phyloP scores from a whole-genome alignment of 169 alveolate species.

The Ichthyophthirius multifiliis region DNA sequence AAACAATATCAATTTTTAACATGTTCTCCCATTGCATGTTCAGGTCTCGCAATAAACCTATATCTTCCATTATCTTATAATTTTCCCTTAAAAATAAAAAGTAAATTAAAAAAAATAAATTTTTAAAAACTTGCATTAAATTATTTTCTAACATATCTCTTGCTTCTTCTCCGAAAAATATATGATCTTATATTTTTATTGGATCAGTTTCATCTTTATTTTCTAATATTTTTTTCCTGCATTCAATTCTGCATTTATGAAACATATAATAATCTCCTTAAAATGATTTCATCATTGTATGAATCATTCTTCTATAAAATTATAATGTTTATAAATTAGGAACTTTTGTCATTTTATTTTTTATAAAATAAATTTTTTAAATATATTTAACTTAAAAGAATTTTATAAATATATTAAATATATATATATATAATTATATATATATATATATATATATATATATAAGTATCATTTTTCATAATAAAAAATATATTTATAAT shows the following conservation, averaged over 20 bases:
- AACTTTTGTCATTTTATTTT: background rate
- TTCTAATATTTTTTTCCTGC: constrained; percentile 45
- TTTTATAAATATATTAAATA: too few relatives aligned
- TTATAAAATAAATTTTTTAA: too few relatives aligned
- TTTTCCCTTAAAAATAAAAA: constrained; percentile 23
- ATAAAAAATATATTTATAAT: too few relatives aligned
- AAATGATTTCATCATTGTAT: constrained; percentile 63
- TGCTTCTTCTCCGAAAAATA: constrained; percentile 52
- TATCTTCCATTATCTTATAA: constrained; percentile 53
- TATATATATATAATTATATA: too few relatives aligned
- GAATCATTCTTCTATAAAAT: constrained; percentile 58
- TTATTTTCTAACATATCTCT: constrained; percentile 35
- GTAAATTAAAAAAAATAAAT: background rate
- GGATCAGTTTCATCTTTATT: constrained; percentile 43
- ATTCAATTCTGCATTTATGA: constrained; percentile 52
- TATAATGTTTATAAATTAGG: constrained; percentile 39
- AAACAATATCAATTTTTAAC: too few relatives aligned
- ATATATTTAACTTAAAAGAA: too few relatives aligned
- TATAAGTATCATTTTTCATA: too few relatives aligned
- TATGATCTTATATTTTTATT: constrained; percentile 38
- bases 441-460: too few relatives aligned
- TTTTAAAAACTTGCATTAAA: constrained; percentile 14
- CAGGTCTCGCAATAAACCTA: constrained; percentile 60
- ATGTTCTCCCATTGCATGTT: constrained; percentile 63
- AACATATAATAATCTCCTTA: constrained; percentile 65